Evolutionary conservation across 164 flowering plant species (phyloP), one percentile per base, ranked within the genome.

Genomic region (Vitis labrusca): DNA sequence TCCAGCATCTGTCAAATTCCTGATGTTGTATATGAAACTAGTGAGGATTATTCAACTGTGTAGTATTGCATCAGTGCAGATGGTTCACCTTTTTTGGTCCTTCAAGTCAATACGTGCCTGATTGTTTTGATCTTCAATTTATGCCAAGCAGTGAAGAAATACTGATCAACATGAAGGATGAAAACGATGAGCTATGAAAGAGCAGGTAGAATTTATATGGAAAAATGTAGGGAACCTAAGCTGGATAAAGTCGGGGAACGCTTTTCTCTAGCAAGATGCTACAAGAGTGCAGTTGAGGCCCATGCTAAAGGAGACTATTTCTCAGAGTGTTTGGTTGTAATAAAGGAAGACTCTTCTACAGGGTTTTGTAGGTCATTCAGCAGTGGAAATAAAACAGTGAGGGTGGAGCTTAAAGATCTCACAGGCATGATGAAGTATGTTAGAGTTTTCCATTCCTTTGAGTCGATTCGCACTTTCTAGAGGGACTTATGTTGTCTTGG

Each of bases 231-330:
- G 14, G 78, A 59, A 10, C 23, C 72, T 17, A 65, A 63, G 61
- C 69, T 84, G 15, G 72, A 80, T 72, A 80, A 69, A 63, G 87
- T 84, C 50, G 89, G 81, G 12, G 85, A 84, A 27, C 84, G 89
- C 67, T 85, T 80, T 74, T 16, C 52, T 57, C 54, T 63, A 9
- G 87, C 81, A 3, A 66, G 68, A 65, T 74, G 80, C 61, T 81
- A 77, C 76, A 55, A 65, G 32, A 55, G 11, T 32, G 85, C 89
- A 27, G 85, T 86, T 44, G 77, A 81, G 9, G 81, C 72, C 2
- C 83, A 81, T 78, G 79, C 82, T 8, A 76, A 50, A 52, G 84
- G 79, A 8, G 71, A 70, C 44, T 64, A 27, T 29, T 71, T 78
- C 59, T 74, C 83, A 1, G 70, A 82, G 52, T 84, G 87, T 68